phyloP scores from a whole-genome alignment of 169 alveolate genomes.

The Plasmodium yoelii region DNA sequence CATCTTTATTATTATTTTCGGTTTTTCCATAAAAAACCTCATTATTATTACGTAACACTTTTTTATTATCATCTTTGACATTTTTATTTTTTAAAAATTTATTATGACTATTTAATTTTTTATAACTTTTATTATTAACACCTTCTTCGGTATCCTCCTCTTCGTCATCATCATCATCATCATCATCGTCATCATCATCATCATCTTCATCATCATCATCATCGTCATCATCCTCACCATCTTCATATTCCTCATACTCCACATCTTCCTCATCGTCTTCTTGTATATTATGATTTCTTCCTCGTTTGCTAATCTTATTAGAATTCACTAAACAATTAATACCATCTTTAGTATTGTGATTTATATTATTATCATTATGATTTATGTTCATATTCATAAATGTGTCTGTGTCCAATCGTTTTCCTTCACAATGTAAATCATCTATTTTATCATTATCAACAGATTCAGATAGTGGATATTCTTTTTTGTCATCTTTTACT shows the following conservation, averaged over 20 bases:
- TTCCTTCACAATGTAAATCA: background rate
- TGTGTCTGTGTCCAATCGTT: background rate
- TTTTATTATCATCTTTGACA: background rate
- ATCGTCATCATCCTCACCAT: constrained; percentile 46
- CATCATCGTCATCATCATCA: constrained; percentile 35
- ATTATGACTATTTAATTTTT: no score
- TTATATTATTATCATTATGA: background rate
- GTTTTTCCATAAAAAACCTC: background rate
- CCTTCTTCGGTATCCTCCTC: constrained; percentile 14
- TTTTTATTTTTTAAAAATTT: background rate
- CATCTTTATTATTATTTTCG: background rate
- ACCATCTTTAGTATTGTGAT: background rate
- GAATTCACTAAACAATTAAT: background rate
- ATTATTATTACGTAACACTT: background rate
- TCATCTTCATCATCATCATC: constrained; percentile 21
- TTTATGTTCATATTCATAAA: no score
- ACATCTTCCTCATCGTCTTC: constrained; percentile 15
- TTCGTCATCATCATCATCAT: constrained; percentile 22
- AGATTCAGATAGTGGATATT: background rate
- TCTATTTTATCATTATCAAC: background rate
- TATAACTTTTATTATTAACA: background rate
- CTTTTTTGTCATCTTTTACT: constrained; percentile 43
- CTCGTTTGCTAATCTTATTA: background rate
- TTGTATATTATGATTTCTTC: background rate
- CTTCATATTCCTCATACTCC: constrained; percentile 18